These are phyloP conservation scores for Leishmania braziliensis DNA, from an alignment of 208 protist species.

Conservation along the genomic window DNA sequence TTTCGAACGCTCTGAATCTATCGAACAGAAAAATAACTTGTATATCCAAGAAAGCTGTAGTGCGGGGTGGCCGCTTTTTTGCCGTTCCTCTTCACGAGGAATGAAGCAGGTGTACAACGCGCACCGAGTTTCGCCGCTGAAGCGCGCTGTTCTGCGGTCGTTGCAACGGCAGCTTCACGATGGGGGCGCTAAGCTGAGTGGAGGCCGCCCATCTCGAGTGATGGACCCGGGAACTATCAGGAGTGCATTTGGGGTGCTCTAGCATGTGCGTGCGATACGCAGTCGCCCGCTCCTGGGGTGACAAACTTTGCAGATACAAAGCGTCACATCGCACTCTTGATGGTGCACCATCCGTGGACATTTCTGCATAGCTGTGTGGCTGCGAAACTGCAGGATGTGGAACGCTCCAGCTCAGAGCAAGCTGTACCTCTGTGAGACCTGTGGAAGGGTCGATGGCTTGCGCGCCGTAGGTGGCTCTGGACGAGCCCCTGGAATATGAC, in stretches of 20 bases:
- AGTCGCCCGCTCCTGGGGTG: constrained; percentile 39
- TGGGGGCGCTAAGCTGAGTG: constrained; percentile 54
- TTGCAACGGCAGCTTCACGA: constrained; percentile 23
- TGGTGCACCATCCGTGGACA: not conserved
- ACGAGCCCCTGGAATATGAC: constrained; percentile 19
- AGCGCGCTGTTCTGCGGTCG: constrained; percentile 20
- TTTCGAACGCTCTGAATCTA: not conserved
- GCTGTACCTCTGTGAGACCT: constrained; percentile 66
- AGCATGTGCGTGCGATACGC: constrained; percentile 49
- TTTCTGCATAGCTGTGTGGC: not conserved
- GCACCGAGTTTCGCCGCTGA: constrained; percentile 21
- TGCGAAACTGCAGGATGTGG: constrained; percentile 10
- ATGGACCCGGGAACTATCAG: constrained; percentile 33
- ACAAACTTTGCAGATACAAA: constrained; percentile 32
- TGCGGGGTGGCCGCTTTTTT: not conserved
- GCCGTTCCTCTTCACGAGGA: not conserved
- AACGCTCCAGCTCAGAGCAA: constrained; percentile 75
- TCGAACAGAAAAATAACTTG: not conserved
- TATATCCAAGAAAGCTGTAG: not conserved
- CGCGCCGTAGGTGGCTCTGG: constrained; percentile 18
- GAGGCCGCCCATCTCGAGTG: constrained; percentile 48
- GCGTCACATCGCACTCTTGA: constrained; percentile 14
- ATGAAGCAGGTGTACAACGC: constrained; percentile 21
- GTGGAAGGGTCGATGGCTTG: constrained; percentile 65
- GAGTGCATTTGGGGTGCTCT: constrained; percentile 61